These are phyloP conservation scores for Maudiozyma saulgeensis DNA, from an alignment of 805 yeast genomes.

Conservation along the genomic window DNA sequence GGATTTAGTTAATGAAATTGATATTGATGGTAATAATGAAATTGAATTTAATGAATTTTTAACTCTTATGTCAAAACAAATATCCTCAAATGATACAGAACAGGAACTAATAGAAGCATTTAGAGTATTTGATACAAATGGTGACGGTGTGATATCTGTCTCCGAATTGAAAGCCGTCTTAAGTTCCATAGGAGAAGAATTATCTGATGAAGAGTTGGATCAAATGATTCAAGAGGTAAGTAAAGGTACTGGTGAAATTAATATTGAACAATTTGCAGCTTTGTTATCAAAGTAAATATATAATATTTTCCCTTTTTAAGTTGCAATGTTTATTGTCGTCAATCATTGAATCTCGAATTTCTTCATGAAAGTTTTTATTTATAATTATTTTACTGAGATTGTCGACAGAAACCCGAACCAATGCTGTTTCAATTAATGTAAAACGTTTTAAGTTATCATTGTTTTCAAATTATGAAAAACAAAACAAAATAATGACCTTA, in stretches of 20 bases:
- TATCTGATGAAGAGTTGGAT: slow-evolving; percentile 91
- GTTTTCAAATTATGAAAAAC: too few relatives aligned
- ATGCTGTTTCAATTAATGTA: too few relatives aligned
- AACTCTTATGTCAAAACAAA: slow-evolving; percentile 80
- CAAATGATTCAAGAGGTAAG: slow-evolving; percentile 94
- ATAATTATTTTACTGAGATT: too few relatives aligned
- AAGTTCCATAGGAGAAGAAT: slow-evolving; percentile 92
- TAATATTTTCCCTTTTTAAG: too few relatives aligned
- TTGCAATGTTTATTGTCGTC: too few relatives aligned
- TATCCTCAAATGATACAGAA: slow-evolving; percentile 91
- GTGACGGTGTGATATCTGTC: slow-evolving; percentile 91
- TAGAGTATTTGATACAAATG: slow-evolving; percentile 92
- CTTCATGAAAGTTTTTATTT: too few relatives aligned
- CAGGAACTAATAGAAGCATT: slow-evolving; percentile 96
- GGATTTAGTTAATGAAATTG: slow-evolving; percentile 95
- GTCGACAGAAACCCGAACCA: too few relatives aligned
- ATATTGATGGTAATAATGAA: slow-evolving; percentile 84
- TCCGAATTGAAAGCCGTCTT: slow-evolving; percentile 92
- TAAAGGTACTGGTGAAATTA: slow-evolving; percentile 91
- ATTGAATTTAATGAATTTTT: slow-evolving; percentile 75
- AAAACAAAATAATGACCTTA: too few relatives aligned
- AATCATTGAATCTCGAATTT: too few relatives aligned
- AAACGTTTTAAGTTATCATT: too few relatives aligned
- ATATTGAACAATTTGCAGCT: slow-evolving; percentile 89
- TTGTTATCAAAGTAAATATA: slow-evolving; percentile 56